Evolutionary conservation across 306 rosid genomes (phyloP).

Genomic region (Delonix regia): DNA sequence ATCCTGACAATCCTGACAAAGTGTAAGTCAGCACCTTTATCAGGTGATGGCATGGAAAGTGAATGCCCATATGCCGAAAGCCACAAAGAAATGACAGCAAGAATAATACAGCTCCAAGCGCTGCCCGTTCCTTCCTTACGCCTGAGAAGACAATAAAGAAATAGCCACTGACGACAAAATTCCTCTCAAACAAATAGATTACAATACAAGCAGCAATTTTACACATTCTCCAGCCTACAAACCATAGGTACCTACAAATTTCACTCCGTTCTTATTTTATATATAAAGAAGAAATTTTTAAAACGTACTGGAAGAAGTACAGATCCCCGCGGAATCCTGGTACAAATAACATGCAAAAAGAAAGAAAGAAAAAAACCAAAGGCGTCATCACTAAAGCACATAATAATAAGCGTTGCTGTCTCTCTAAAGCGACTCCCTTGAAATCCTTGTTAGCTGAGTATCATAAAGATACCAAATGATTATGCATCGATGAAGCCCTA

Average conservation of each 20-base stretch:
- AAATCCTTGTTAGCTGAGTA: not conserved
- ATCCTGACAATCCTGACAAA: not conserved
- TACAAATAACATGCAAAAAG: not conserved
- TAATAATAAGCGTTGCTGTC: not conserved
- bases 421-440: not conserved
- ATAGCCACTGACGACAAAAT: not conserved
- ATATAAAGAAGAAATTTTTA: not conserved
- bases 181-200: not conserved
- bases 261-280: not conserved
- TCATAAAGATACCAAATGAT: conserved; percentile 2
- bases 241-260: not conserved
- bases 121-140: conserved; percentile 78
- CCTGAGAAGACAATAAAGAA: conserved; percentile 38
- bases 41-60: conserved; percentile 95
- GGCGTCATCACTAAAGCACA: not conserved
- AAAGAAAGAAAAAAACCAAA: not conserved
- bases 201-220: not conserved
- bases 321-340: not conserved
- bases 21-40: conserved; percentile 56
- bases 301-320: not conserved
- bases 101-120: conserved; percentile 75
- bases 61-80: conserved; percentile 98
- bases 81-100: conserved; percentile 84
- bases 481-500: conserved; percentile 6
- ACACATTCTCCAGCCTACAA: not conserved